Conservation (phyloP, 768 basidiomycete species). For the Ramaria sp. region DNA sequence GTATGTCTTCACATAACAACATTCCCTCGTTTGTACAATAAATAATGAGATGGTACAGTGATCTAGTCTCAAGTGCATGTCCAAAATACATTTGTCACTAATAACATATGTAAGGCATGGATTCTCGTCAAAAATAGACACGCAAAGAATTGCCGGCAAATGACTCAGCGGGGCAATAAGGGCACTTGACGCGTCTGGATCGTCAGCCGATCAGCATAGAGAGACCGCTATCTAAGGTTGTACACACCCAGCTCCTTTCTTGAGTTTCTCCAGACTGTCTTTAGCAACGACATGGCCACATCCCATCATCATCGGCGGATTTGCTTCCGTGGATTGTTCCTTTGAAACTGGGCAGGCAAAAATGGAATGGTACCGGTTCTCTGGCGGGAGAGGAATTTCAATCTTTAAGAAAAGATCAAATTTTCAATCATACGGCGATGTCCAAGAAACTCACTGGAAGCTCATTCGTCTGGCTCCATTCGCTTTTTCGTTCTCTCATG, state of each 20-base stretch:
- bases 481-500: conserved; percentile 86
- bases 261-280: conserved; percentile 82
- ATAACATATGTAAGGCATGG: neutral
- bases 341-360: conserved; percentile 98
- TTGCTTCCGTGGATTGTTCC: conserved; percentile 85
- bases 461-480: conserved; percentile 85
- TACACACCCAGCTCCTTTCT: conserved; percentile 75
- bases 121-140: conserved; percentile 46
- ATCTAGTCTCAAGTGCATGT: neutral
- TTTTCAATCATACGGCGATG: conserved; percentile 10
- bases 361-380: conserved; percentile 91
- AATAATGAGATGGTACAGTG: neutral
- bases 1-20: no score
- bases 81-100: neutral
- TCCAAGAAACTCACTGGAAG: conserved; percentile 51
- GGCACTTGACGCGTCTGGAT: conserved; percentile 83
- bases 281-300: conserved; percentile 95
- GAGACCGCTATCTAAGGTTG: conserved; percentile 9
- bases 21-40: no score
- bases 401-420: conserved; percentile 42
- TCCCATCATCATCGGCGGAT: conserved; percentile 96
- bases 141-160: conserved; percentile 40
- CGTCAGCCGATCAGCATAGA: conserved; percentile 1
- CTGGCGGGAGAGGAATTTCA: conserved; percentile 79
- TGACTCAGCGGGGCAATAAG: conserved; percentile 88